Base-by-base conservation (phyloP, 495 filamentous ascomycete species). In the Penicillium egyptiacum region DNA sequence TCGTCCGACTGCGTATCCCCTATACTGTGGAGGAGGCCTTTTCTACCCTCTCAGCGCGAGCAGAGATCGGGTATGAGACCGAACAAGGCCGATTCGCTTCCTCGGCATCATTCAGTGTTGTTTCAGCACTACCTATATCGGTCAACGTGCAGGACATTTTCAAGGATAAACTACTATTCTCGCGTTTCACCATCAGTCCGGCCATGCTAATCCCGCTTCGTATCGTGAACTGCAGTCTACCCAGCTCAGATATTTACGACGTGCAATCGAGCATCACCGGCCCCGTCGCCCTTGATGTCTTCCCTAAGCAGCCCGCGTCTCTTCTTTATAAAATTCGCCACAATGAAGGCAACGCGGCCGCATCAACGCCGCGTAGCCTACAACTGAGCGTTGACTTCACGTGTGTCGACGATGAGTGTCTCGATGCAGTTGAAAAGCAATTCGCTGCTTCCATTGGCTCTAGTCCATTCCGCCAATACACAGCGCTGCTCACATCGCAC, bases 61-160 rank as follows among this genome's bases (percentile, higher is more conserved):
- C 91, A 31, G 92, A 98, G 57, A 77, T 94, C 20, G 76, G 72
- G 2, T 99, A 97, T 64, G 77, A 83, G 17, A 97, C 93, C 0
- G 79, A 85, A 5, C 73, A 82, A 14, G 91, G 91, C 2, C 75
- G 70, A 30, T 97, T 94, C 60, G 75, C 79, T 50, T 96, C 88
- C 64, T 75, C 72, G 33, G 81, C 84, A 3, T 79, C 81, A 46
- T 84, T 81, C 22, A 79, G 78, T 11, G 79, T 81, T n/a, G 75
- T 91, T 23, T 81, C 85, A 1, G 86, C 89, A 17, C 76, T 98
- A 11, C 90, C 90, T 0, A 81, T 99, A 39, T 91, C 91, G 17
- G 93, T 99, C 57, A 97, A 98, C 60, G 93, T 99, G 39, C 91
- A 97, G 63, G 95, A 99, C 61, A 84, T 91, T 37, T 99, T 99